Base-by-base conservation (phyloP, 2,329 filamentous ascomycete genomes). In the Fusarium tjaetaba region DNA sequence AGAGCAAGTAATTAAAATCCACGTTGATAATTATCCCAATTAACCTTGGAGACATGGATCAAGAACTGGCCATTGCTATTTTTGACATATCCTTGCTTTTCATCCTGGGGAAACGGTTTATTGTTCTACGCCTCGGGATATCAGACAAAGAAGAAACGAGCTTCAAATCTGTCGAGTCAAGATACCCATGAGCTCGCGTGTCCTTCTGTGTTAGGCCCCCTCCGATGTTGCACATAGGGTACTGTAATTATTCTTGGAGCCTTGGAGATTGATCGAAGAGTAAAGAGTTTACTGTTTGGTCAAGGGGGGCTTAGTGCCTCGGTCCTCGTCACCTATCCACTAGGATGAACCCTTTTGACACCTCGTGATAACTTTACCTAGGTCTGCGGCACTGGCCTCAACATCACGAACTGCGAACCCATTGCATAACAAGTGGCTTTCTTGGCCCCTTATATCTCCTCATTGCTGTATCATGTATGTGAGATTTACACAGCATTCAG, bases 51-150 rank as follows among this genome's bases (percentile, higher is more conserved):
- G 36, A 57, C 65, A 73, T 71, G 57, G 63, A 39, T 65, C 46
- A 65, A 60, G 43, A 52, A 55, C 42, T 45, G 56, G 15, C 22
- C 48, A 59, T 53, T 58, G 51, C 70, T 71, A 65, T 70, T 66
- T 59, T 60, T 61, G 59, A 70, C 49, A 39, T 53, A 28, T 34
- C n/a, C 46, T 22, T 53, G 66, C 48, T 49, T 56, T 45, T 53
- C 22, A 20, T 56, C 13, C n/a, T 36, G 36, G 38, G 42, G 63
- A 53, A n/a, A 46, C 16, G 5, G 13, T 39, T 24, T 48, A 38
- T 49, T 43, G 39, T 63, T 65, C 49, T 24, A 22, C 22, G 24
- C 28, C 59, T 45, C n/a, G 59, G 36, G 24, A 43, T 24, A 41
- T 41, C 39, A 24, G 42, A 39, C 36, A 28, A 32, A n/a, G 32